Conservation (phyloP, 768 basidiomycete genomes). For the Myochromella boudieri region DNA sequence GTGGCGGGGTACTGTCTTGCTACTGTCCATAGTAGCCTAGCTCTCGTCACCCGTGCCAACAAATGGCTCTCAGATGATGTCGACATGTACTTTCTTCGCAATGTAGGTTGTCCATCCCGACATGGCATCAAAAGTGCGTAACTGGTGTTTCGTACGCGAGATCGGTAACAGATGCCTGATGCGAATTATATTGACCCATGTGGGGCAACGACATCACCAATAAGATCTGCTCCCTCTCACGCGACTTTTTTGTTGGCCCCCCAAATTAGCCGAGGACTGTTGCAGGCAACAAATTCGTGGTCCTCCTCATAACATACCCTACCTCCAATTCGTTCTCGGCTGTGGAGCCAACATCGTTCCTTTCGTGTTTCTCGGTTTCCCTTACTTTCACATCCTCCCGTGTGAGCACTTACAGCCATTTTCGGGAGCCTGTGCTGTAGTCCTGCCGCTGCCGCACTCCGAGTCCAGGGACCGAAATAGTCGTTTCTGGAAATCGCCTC, state of each 20-base stretch:
- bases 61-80: no score
- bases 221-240: background rate
- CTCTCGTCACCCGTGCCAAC: no score
- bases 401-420: background rate
- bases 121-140: no score
- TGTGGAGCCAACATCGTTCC: constrained; percentile 2
- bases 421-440: constrained; percentile 7
- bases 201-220: background rate
- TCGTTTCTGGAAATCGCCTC: background rate
- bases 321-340: background rate
- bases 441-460: background rate
- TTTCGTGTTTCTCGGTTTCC: background rate
- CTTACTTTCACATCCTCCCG: background rate
- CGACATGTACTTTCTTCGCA: no score
- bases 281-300: constrained; percentile 11
- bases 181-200: background rate
- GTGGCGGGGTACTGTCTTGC: no score
- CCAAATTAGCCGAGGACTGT: constrained; percentile 9
- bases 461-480: background rate
- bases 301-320: no score
- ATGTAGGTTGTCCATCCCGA: no score
- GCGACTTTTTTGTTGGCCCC: background rate
- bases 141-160: no score
- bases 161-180: constrained; percentile 1
- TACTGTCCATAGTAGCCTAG: no score